phyloP scores from a whole-genome alignment of 2,329 filamentous ascomycete species.

The Pyrenophora graminea region DNA sequence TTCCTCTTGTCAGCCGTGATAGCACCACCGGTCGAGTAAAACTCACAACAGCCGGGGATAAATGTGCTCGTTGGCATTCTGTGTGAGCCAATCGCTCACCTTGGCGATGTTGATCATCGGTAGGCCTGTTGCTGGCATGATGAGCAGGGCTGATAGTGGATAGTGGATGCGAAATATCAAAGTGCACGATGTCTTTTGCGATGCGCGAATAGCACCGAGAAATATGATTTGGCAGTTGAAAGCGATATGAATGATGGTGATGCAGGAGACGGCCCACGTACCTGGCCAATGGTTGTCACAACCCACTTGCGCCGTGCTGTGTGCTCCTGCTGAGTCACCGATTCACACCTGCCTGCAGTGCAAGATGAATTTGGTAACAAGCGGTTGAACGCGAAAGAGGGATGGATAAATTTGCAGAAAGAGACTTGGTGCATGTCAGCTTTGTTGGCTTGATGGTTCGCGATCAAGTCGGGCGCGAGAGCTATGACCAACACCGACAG shows the following conservation, averaged over 20 bases:
- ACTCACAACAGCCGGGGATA: constrained; percentile 52
- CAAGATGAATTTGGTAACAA: background rate
- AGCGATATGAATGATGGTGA: constrained; percentile 3
- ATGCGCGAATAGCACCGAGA: background rate
- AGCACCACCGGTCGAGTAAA: background rate
- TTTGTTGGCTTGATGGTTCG: constrained; percentile 17
- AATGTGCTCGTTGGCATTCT: constrained; percentile 51
- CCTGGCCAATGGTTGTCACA: constrained; percentile 17
- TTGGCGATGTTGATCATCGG: constrained; percentile 52
- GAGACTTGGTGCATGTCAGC: constrained; percentile 7
- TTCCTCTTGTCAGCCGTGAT: constrained; percentile 23
- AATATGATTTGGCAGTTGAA: background rate
- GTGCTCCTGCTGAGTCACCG: constrained; percentile 11
- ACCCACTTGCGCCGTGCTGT: constrained; percentile 13
- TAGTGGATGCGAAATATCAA: constrained; percentile 1
- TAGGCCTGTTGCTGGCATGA: constrained; percentile 17
- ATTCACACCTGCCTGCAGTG: constrained; percentile 3
- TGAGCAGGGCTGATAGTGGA: constrained; percentile 11
- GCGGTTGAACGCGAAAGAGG: constrained; percentile 1
- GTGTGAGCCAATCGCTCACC: constrained; percentile 50
- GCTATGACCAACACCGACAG: constrained; percentile 22
- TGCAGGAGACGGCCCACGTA: constrained; percentile 13
- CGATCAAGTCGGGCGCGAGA: constrained; percentile 11
- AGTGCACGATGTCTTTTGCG: background rate
- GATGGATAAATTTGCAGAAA: background rate